Percentiles rank a stretch among this genome's conserved stretches.
These are phyloP conservation scores for Cynanchum wilfordii DNA, from an alignment of 257 asterid genomes.

Conservation along the genomic window DNA sequence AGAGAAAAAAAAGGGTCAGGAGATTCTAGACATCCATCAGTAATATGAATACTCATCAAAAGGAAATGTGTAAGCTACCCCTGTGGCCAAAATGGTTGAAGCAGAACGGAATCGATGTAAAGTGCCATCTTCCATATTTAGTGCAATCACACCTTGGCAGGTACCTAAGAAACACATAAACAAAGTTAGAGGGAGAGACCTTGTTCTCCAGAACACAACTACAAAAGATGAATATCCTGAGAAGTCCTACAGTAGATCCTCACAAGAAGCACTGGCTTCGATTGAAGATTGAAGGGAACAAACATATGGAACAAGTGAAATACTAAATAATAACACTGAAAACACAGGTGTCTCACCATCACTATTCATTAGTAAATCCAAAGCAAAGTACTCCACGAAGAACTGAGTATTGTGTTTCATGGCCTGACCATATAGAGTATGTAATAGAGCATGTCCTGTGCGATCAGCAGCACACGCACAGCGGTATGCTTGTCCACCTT, in stretches of 20 bases:
- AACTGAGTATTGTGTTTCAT: slow-evolving; percentile 97
- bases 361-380: slow-evolving; percentile 72
- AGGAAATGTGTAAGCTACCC: slow-evolving; percentile 43
- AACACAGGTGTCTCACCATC: slow-evolving; percentile 52
- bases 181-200: not conserved
- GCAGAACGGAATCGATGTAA: slow-evolving; percentile 83
- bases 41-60: slow-evolving; percentile 1
- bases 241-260: not conserved
- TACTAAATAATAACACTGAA: not conserved
- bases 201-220: not conserved
- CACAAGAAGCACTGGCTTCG: not conserved
- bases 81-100: slow-evolving; percentile 93
- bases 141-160: slow-evolving; percentile 83
- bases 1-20: slow-evolving; percentile 3
- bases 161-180: slow-evolving; percentile 29
- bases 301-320: not conserved
- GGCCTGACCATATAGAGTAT: slow-evolving; percentile 97
- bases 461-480: slow-evolving; percentile 99
- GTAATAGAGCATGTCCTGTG: slow-evolving; percentile 96
- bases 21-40: slow-evolving; percentile 6
- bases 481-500: slow-evolving; percentile 98
- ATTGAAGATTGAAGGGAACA: not conserved
- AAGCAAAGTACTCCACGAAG: slow-evolving; percentile 93
- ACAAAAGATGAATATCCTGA: not conserved
- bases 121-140: slow-evolving; percentile 97